Conservation (phyloP, 306 rosid species). For the Castanea crenata region DNA sequence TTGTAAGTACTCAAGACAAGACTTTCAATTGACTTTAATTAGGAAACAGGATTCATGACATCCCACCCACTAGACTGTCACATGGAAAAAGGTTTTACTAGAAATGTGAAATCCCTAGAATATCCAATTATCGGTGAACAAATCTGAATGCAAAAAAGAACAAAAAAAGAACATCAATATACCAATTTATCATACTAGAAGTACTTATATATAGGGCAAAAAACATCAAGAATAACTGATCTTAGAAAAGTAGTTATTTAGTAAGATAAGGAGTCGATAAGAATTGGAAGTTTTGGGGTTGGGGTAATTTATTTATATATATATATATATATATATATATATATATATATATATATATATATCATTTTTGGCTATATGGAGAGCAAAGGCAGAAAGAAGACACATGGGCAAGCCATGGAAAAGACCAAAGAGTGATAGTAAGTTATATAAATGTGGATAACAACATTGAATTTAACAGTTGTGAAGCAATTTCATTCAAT, state of each 20-base stretch:
- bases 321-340: no score
- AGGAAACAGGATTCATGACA: slow-evolving; percentile 10
- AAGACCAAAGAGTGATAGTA: neutral
- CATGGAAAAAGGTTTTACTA: neutral
- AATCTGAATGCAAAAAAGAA: neutral
- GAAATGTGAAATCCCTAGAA: neutral
- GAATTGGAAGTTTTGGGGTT: no score
- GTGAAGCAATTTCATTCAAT: neutral
- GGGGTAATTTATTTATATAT: no score
- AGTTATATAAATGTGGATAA: neutral
- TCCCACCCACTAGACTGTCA: neutral
- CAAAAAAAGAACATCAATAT: no score
- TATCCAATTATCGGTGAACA: neutral
- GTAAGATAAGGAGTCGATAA: no score
- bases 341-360: no score
- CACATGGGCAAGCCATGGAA: neutral
- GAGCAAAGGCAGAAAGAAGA: neutral
- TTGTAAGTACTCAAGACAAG: neutral
- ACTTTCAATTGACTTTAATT: slow-evolving; percentile 9
- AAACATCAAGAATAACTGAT: no score
- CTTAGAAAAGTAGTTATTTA: no score
- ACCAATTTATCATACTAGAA: no score
- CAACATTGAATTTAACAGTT: neutral
- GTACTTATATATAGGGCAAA: no score
- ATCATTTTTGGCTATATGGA: neutral